These are phyloP conservation scores for Nothopassalora personata DNA, from an alignment of 2,329 filamentous ascomycete species.

Conservation along the genomic window DNA sequence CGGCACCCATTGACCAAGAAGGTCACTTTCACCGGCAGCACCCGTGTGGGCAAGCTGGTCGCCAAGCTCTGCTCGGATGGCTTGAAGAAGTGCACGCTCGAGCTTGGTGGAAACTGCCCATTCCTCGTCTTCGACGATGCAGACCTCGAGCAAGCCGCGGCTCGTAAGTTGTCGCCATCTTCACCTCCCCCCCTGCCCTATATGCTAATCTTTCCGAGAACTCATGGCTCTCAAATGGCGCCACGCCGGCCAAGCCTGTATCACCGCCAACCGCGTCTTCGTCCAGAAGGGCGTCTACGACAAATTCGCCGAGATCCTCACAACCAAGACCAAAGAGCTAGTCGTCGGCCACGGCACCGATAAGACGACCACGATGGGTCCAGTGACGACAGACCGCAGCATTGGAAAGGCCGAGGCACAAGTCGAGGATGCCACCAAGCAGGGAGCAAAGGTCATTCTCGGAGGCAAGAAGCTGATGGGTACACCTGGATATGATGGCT, in stretches of 20 bases:
- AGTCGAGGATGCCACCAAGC: constrained; percentile 54
- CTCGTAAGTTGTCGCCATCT: constrained; percentile 33
- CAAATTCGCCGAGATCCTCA: constrained; percentile 52
- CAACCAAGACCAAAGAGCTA: constrained; percentile 49
- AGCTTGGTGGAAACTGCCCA: constrained; percentile 61
- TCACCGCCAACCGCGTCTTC: constrained; percentile 61
- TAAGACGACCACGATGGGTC: constrained; percentile 55
- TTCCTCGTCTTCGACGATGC: constrained; percentile 62
- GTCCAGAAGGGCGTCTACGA: constrained; percentile 60
- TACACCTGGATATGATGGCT: constrained; percentile 47
- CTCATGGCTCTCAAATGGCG: constrained; percentile 50
- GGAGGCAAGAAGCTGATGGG: constrained; percentile 49
- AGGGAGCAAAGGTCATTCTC: constrained; percentile 59
- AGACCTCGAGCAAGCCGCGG: constrained; percentile 52
- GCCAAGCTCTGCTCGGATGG: constrained; percentile 55
- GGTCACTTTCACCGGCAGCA: constrained; percentile 57
- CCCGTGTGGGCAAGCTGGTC: constrained; percentile 57
- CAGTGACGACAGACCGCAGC: constrained; percentile 52
- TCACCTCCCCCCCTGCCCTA: neutral
- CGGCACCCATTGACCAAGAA: constrained; percentile 57
- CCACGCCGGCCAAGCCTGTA: constrained; percentile 60
- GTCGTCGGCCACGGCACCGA: constrained; percentile 58
- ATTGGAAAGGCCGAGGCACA: constrained; percentile 55
- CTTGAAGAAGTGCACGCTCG: constrained; percentile 60
- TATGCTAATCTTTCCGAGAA: constrained; percentile 22